Conservation (phyloP, 371 early-diverging fungal genomes). For the Rhizomucor miehei region DNA sequence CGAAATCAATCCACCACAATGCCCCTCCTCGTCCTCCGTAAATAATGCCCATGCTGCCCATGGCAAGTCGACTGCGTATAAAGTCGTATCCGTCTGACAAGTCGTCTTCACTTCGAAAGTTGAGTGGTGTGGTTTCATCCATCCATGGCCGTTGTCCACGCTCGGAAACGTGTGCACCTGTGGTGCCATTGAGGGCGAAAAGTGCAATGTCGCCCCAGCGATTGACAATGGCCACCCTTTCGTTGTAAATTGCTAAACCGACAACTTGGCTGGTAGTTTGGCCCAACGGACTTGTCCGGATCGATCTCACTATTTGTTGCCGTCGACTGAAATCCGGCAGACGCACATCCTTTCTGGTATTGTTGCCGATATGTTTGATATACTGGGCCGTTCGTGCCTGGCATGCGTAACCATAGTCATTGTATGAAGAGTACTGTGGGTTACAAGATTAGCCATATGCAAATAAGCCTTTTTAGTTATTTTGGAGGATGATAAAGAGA, state of each 20-base stretch:
- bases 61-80: constrained; percentile 32
- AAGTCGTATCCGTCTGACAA: constrained; percentile 46
- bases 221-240: constrained; percentile 38
- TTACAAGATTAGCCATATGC: too few species aligned
- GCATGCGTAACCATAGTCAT: constrained; percentile 44
- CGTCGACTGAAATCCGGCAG: constrained; percentile 21
- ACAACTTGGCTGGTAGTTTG: constrained; percentile 27
- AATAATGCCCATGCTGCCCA: constrained; percentile 38
- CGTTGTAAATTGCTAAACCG: constrained; percentile 26
- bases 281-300: constrained; percentile 32
- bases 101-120: constrained; percentile 34
- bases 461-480: too few species aligned
- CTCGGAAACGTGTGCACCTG: constrained; percentile 25
- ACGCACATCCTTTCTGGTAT: constrained; percentile 1
- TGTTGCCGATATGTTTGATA: constrained; percentile 21
- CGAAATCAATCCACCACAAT: constrained; percentile 48
- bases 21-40: constrained; percentile 34
- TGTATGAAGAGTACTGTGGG: constrained; percentile 37
- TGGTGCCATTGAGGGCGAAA: constrained; percentile 39
- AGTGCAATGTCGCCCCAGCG: constrained; percentile 40
- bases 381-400: constrained; percentile 42
- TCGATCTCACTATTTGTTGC: constrained; percentile 25
- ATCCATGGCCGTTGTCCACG: constrained; percentile 28
- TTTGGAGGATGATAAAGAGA: too few species aligned
- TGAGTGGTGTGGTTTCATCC: constrained; percentile 12